Conservation (phyloP, 169 alveolate genomes). For the Plasmodium ovale region DNA sequence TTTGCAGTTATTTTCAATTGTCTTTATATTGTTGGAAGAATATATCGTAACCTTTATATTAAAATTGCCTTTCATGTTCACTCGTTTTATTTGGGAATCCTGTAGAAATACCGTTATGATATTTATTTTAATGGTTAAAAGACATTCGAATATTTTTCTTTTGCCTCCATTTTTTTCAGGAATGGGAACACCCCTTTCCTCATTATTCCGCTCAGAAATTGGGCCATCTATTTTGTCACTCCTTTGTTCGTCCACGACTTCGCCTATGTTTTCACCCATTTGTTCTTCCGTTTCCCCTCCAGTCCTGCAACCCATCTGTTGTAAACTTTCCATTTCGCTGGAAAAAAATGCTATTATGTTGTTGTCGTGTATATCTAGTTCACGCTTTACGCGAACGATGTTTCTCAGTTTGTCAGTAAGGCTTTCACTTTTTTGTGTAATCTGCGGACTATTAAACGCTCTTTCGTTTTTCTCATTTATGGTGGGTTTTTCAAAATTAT, state of each 20-base stretch:
- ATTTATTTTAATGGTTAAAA: slow-evolving; percentile 26
- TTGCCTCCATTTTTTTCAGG: background rate
- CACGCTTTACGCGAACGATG: slow-evolving; percentile 15
- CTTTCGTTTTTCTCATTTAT: background rate
- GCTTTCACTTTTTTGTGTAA: slow-evolving; percentile 19
- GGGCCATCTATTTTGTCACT: background rate
- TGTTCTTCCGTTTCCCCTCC: slow-evolving; percentile 3
- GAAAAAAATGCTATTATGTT: slow-evolving; percentile 9
- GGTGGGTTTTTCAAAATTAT: background rate
- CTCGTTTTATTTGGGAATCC: slow-evolving; percentile 11
- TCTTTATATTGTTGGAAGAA: slow-evolving; percentile 43
- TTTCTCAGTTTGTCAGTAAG: slow-evolving; percentile 33
- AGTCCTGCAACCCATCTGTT: background rate
- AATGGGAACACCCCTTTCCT: background rate
- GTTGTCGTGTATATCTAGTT: slow-evolving; percentile 2
- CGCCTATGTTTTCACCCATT: background rate
- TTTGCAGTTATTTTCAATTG: slow-evolving; percentile 28
- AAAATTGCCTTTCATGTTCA: slow-evolving; percentile 20
- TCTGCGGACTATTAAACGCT: background rate
- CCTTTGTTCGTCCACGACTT: background rate
- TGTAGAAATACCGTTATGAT: slow-evolving; percentile 46
- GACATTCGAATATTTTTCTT: background rate
- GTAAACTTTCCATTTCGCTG: background rate
- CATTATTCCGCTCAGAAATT: background rate
- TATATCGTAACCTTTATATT: slow-evolving; percentile 35